Base-by-base conservation (phyloP, 139 green algal genomes). In the Ettlia oleoabundans region DNA sequence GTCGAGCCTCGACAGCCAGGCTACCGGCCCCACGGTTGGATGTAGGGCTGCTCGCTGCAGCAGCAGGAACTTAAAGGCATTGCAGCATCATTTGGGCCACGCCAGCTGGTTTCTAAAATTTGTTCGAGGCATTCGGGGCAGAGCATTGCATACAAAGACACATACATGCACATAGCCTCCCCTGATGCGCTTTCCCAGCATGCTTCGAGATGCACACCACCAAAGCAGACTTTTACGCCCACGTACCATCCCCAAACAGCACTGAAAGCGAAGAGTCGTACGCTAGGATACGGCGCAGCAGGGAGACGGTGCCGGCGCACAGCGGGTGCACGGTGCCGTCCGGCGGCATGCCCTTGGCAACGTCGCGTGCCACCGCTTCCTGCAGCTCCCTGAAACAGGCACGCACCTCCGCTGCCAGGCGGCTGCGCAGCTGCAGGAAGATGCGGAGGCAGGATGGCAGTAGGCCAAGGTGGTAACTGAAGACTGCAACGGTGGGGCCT, bases 281-380 rank as follows among this genome's bases (percentile, higher is more conserved):
- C 26, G 62, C 72, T 66, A 90, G 84, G 7, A 87, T 52, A 66
- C 86, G 86, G 84, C 92, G 92, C 18, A 95, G 81, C 76, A 90
- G 93, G 35, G 72, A 82, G 24, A 94, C 85, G 10, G 86, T 91
- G 43, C 86, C 79, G 28, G 89, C 92, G 24, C 86, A 88, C 15
- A 93, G 83, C 1, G 92, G 92, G 87, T 95, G 92, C 66, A 95
- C 89, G 8, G 89, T 94, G 38, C 89, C 92, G 78, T 95, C 91
- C 19, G 90, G 33, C 22, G 81, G 66, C 61, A 74, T 33, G 71
- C 33, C 37, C 43, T 65, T 52, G 40, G 62, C 78, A 7, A 79
- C 51, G 61, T 93, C 88, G 0, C 79, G 70, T 0, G 64, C 80
- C 30, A 93, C 77, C 38, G 52, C 71, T 1, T 84, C 86, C 61